Conservation (phyloP, 495 filamentous ascomycete species). For the Penicillium macrosclerotiorum region DNA sequence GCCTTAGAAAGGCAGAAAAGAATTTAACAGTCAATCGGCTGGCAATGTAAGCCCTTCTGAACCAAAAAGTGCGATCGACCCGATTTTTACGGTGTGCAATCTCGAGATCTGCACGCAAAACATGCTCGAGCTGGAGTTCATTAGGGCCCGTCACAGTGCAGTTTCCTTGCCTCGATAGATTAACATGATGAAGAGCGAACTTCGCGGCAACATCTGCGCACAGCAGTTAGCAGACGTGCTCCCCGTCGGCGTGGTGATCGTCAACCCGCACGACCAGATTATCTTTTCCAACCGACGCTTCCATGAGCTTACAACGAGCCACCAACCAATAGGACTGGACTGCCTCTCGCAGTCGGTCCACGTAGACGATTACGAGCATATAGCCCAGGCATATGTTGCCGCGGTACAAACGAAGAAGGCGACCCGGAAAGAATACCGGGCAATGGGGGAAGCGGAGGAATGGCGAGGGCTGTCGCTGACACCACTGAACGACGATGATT, state of each 20-base stretch:
- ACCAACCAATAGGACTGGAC: slow-evolving; percentile 1
- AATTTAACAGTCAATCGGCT: no score
- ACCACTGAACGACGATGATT: slow-evolving; percentile 9
- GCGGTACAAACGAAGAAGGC: background rate
- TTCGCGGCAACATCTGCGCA: slow-evolving; percentile 7
- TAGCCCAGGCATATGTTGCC: slow-evolving; percentile 9
- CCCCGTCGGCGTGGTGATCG: slow-evolving; percentile 15
- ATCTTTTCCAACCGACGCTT: slow-evolving; percentile 20
- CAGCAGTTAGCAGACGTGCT: slow-evolving; percentile 25
- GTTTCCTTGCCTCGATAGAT: background rate
- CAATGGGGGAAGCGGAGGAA: background rate
- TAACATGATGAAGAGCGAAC: background rate
- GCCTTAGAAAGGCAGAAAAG: no score
- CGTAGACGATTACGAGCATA: slow-evolving; percentile 11
- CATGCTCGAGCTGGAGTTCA: no score
- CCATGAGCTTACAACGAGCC: slow-evolving; percentile 4
- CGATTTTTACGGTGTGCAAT: no score
- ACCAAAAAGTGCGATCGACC: no score
- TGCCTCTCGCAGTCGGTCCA: slow-evolving; percentile 14
- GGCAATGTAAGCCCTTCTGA: no score
- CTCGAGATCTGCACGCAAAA: no score
- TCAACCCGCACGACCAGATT: slow-evolving; percentile 13
- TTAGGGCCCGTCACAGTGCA: slow-evolving; percentile 1
- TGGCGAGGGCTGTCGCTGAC: slow-evolving; percentile 23
- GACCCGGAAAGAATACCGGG: background rate